Evolutionary conservation across 2,329 filamentous ascomycete genomes (phyloP), one percentile per base, ranked within the genome.

Genomic region (Shiraia sp.): DNA sequence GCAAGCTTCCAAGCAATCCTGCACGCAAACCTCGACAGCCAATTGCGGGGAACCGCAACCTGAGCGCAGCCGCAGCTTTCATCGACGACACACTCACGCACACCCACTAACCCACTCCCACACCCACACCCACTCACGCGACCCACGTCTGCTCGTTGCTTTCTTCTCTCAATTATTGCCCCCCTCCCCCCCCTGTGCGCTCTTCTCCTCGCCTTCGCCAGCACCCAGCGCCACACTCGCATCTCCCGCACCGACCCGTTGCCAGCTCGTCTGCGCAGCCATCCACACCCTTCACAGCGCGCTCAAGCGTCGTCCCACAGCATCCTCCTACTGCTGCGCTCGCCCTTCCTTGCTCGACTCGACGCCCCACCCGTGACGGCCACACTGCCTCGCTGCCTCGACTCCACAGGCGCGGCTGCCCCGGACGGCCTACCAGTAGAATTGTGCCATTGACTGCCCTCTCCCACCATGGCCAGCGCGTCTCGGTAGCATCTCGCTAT

Each of bases 401-500:
- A 26, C 28, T 28, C 43, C 22, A 38, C 38, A 34, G 40, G 22
- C 30, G 26, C 40, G 17, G 33, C 45, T 44, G 26, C 39, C 42
- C 47, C 47, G 45, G 44, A n/a, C n/a, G 45, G 41, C 32, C 22
- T 15, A 32, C 31, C 7, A 19, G n/a, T 26, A 30, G 33, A 36
- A 42, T 42, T 42, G 35, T 38, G 39, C 35, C 50, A 30, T 35
- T 36, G 33, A 44, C 50, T 22, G 37, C 40, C 16, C 40, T 53
- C 54, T 58, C 59, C 42, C 60, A 63, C 57, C 54, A 68, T 68
- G 66, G 63, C 56, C 55, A 56, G 59, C 57, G 51, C 59, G 53
- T 52, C 43, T 55, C 54, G 61, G 52, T 66, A 63, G 57, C 50
- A 49, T 26, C 47, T 52, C 39, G 52, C 49, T 52, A 51, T 51